phyloP scores from a whole-genome alignment of 192 early-diverging fungal species.

The Allomyces macrogynus region DNA sequence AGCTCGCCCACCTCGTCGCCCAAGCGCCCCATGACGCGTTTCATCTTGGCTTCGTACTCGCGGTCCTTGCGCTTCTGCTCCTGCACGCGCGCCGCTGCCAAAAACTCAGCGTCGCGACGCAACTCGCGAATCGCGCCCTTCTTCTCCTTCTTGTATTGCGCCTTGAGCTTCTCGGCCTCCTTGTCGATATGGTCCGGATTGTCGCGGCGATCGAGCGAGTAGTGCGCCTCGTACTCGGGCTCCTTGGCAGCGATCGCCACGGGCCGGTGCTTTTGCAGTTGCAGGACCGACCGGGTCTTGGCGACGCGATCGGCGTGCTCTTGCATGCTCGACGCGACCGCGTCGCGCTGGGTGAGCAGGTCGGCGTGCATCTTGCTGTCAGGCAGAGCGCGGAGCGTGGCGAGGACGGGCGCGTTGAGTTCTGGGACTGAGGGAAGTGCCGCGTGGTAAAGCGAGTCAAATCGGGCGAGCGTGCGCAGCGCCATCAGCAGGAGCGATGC shows the following conservation, averaged over 20 bases:
- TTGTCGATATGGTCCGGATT: slow-evolving; percentile 59
- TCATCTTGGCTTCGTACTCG: slow-evolving; percentile 75
- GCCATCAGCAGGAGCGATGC: slow-evolving; percentile 17
- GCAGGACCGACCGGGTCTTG: slow-evolving; percentile 42
- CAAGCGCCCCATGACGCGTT: slow-evolving; percentile 63
- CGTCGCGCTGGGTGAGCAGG: slow-evolving; percentile 1
- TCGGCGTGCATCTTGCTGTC: slow-evolving; percentile 5
- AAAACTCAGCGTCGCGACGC: slow-evolving; percentile 78
- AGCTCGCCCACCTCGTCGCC: slow-evolving; percentile 65
- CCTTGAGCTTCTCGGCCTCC: slow-evolving; percentile 51
- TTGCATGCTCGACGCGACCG: neutral
- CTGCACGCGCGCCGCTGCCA: slow-evolving; percentile 48
- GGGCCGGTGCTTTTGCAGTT: slow-evolving; percentile 65
- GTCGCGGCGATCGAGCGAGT: slow-evolving; percentile 68
- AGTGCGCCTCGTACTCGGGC: slow-evolving; percentile 80
- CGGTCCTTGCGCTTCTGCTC: slow-evolving; percentile 57
- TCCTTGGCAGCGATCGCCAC: slow-evolving; percentile 66
- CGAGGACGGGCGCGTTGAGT: slow-evolving; percentile 1
- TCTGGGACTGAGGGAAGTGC: neutral
- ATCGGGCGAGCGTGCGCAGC: slow-evolving; percentile 20
- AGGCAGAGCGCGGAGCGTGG: neutral
- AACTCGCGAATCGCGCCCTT: slow-evolving; percentile 93
- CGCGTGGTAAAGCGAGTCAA: slow-evolving; percentile 10
- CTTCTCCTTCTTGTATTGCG: slow-evolving; percentile 76
- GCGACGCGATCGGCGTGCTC: slow-evolving; percentile 23